Conservation (phyloP, 164 flowering plant species). For the Akebia trifoliata region DNA sequence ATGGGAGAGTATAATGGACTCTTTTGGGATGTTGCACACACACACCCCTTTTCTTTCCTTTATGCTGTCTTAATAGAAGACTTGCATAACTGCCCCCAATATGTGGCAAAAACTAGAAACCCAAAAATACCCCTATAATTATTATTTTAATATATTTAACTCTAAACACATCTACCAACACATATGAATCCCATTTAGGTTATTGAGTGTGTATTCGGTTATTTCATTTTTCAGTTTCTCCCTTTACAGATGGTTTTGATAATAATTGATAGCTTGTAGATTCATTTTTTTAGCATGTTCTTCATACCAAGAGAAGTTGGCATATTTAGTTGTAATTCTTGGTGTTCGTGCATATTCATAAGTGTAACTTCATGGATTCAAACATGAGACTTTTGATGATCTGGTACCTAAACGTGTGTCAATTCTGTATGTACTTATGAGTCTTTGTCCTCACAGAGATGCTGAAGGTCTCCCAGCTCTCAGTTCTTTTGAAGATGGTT, state of each 20-base stretch:
- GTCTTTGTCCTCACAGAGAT: conserved; percentile 17
- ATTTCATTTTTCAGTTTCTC: background rate
- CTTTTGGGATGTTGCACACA: no score
- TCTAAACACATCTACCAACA: no score
- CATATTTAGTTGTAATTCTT: background rate
- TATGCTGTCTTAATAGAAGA: no score
- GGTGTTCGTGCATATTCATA: no score
- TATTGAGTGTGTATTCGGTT: background rate
- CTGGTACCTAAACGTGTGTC: background rate
- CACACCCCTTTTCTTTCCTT: no score
- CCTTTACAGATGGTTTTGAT: background rate
- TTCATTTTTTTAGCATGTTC: background rate
- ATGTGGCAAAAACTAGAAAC: no score
- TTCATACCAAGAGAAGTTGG: background rate
- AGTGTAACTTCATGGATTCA: background rate
- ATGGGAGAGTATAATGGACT: no score
- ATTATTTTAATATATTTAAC: no score
- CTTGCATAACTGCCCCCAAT: no score
- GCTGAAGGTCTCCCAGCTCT: conserved; percentile 8
- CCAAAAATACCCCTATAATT: no score
- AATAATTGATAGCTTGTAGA: background rate
- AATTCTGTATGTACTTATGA: background rate
- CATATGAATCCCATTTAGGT: background rate
- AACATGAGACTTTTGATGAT: background rate
- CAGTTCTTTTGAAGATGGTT: conserved; percentile 10